phyloP scores from a whole-genome alignment of 768 basidiomycete genomes.

The Thelephora ganbajun region DNA sequence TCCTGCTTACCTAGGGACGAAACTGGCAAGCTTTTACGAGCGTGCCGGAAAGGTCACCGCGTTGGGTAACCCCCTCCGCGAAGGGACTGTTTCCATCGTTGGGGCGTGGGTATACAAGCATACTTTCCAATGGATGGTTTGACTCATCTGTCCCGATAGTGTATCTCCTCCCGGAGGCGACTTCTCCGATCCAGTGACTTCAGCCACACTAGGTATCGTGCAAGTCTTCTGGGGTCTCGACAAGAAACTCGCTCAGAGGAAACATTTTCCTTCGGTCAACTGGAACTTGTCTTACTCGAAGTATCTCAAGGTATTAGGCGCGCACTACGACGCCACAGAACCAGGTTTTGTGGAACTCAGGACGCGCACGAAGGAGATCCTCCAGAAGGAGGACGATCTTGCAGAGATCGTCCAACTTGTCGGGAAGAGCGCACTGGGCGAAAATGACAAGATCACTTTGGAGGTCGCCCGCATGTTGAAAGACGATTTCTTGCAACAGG shows the following conservation, averaged over 20 bases:
- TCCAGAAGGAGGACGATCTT: slow-evolving; percentile 97
- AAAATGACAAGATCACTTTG: slow-evolving; percentile 95
- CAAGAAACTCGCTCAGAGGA: slow-evolving; percentile 96
- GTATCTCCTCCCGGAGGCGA: slow-evolving; percentile 99
- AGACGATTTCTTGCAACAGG: slow-evolving; percentile 95
- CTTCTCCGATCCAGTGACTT: slow-evolving; percentile 97
- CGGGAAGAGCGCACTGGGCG: slow-evolving; percentile 94
- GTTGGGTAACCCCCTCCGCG: slow-evolving; percentile 74
- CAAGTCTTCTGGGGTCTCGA: slow-evolving; percentile 99
- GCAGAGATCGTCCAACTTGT: slow-evolving; percentile 99
- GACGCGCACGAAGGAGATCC: slow-evolving; percentile 85
- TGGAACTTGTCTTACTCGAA: slow-evolving; percentile 99
- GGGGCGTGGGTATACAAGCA: slow-evolving; percentile 66
- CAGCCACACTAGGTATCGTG: slow-evolving; percentile 94
- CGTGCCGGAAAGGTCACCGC: slow-evolving; percentile 93
- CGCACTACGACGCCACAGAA: slow-evolving; percentile 80
- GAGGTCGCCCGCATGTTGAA: slow-evolving; percentile 96
- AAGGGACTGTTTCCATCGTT: slow-evolving; percentile 95
- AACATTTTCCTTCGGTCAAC: slow-evolving; percentile 99
- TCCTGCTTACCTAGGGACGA: slow-evolving; percentile 92
- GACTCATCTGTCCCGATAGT: slow-evolving; percentile 25
- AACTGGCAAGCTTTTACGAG: slow-evolving; percentile 96
- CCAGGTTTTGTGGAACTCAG: slow-evolving; percentile 95
- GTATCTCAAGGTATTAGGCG: slow-evolving; percentile 87
- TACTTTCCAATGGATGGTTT: slow-evolving; percentile 1